Base-by-base conservation (phyloP, 192 early-diverging fungal genomes). In the Coemansia sp. region DNA sequence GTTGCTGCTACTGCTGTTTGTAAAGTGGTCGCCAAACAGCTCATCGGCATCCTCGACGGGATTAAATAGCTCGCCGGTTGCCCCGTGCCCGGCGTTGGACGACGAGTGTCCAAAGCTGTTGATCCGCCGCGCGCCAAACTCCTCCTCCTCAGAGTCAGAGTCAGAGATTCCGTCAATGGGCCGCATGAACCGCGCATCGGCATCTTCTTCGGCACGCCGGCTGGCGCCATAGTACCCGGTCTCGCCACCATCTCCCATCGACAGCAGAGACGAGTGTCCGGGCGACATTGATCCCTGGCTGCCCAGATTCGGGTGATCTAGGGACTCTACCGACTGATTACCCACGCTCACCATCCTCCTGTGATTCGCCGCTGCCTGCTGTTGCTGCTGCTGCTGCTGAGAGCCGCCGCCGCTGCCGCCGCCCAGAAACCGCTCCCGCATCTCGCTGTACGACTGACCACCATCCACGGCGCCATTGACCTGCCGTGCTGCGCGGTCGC, bases 251-350 rank as follows among this genome's bases (percentile, higher is more conserved):
- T 46, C 37, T 1, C 12, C 40, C 66, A 68, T 45, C 58, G 62
- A 69, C 29, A 43, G 8, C 4, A 66, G 12, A 39, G 51, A 39
- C 12, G 76, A 72, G 35, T 24, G 15, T 1, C 53, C 74, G 12
- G 67, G 60, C 25, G 62, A 51, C 25, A n/a, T 31, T 39, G 69
- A 59, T 25, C 62, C 64, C 70, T 81, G 78, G 63, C 79, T 82
- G 38, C 73, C 79, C 62, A 82, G 57, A 31, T 82, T 82, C 15
- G 73, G 79, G 22, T 82, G 79, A 24, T 82, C 79, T 24, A 76
- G 69, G 47, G 79, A 76, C 60, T 73, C 73, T 1, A 47, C n/a
- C 56, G 73, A 82, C 29, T n/a, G 56, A 8, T 42, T 65, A 15
- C 53, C 63, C 54, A 63, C 40, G 27, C 27, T 24, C 0, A 27